These are phyloP conservation scores for Venturia effusa DNA, from an alignment of 2,329 filamentous ascomycete genomes.

Conservation along the genomic window DNA sequence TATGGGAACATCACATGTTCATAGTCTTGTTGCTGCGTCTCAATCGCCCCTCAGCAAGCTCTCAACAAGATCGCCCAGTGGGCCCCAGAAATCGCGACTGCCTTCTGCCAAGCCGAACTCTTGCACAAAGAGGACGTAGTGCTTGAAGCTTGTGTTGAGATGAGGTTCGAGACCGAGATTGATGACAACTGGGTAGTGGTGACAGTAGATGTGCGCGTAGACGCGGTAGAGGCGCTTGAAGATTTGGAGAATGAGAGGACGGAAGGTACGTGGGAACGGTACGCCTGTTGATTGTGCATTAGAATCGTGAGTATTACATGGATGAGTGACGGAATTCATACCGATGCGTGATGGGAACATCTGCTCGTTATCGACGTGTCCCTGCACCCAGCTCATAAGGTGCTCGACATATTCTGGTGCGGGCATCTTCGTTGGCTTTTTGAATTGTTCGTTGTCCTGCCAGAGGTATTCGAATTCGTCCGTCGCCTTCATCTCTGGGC, in stretches of 20 bases:
- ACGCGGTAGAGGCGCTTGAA: conserved; percentile 99
- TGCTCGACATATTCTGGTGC: conserved; percentile 97
- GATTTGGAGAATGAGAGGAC: conserved; percentile 93
- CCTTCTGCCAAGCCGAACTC: conserved; percentile 88
- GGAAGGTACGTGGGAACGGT: conserved; percentile 82
- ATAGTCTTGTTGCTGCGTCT: conserved; percentile 15
- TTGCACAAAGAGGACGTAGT: conserved; percentile 97
- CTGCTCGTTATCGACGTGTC: conserved; percentile 88
- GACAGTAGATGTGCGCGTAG: conserved; percentile 96
- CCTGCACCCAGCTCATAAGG: conserved; percentile 92
- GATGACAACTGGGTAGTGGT: conserved; percentile 92
- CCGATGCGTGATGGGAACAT: conserved; percentile 88
- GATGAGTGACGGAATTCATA: conserved; percentile 31
- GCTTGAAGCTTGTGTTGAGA: conserved; percentile 98
- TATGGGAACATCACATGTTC: background rate
- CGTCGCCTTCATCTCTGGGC: conserved; percentile 99
- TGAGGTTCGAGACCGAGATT: conserved; percentile 93
- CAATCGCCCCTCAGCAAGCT: conserved; percentile 94
- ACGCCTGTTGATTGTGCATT: conserved; percentile 48
- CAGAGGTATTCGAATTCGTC: conserved; percentile 99
- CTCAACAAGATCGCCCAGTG: conserved; percentile 87
- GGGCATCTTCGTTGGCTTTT: conserved; percentile 94
- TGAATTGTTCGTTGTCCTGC: conserved; percentile 92
- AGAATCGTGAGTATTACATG: background rate
- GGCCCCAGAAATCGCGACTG: conserved; percentile 89